A percentile compares a stretch with the other conserved stretches of the same genome.
Evolutionary conservation across 1,284 basidiomycete genomes (phyloP).

Genomic region (Veloboletus limbatus): DNA sequence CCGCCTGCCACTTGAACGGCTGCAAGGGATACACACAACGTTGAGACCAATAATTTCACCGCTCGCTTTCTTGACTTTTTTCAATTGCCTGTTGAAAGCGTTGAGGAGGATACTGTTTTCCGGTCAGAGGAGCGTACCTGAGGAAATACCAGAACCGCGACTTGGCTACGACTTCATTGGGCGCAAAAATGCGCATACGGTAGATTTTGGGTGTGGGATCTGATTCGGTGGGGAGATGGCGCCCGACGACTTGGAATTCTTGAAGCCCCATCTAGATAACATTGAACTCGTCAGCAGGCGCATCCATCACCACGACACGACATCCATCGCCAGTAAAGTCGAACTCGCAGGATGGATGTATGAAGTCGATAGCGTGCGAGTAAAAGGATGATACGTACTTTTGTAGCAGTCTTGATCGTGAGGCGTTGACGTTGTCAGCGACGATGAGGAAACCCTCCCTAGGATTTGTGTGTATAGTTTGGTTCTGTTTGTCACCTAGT

Average conservation of each 20-base stretch:
- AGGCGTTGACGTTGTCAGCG: conserved; percentile 25
- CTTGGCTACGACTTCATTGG: conserved; percentile 98
- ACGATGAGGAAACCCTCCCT: conserved; percentile 13
- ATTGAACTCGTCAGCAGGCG: conserved; percentile 17
- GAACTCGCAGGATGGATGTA: background rate
- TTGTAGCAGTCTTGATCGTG: conserved; percentile 23
- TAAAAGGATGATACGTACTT: conserved; percentile 20
- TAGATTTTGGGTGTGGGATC: conserved; percentile 96
- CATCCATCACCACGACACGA: conserved; percentile 18
- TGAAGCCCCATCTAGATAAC: conserved; percentile 45
- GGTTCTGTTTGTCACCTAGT: conserved; percentile 23
- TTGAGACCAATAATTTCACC: conserved; percentile 99
- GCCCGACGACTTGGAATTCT: conserved; percentile 98
- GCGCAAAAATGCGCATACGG: conserved; percentile 99
- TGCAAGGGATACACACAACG: conserved; percentile 86
- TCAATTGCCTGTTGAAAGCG: conserved; percentile 67
- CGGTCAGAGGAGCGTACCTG: conserved; percentile 44
- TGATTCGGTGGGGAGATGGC: conserved; percentile 92
- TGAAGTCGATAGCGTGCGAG: background rate
- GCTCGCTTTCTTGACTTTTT: conserved; percentile 99
- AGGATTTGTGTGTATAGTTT: conserved; percentile 24
- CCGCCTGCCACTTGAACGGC: conserved; percentile 83
- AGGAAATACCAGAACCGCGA: conserved; percentile 99
- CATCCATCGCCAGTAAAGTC: conserved; percentile 26
- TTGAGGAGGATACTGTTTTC: background rate